A percentile compares a stretch with the other conserved stretches of the same genome.
These are phyloP conservation scores for Diaporthe longicolla DNA, from an alignment of 2,329 filamentous ascomycete genomes.

Conservation along the genomic window DNA sequence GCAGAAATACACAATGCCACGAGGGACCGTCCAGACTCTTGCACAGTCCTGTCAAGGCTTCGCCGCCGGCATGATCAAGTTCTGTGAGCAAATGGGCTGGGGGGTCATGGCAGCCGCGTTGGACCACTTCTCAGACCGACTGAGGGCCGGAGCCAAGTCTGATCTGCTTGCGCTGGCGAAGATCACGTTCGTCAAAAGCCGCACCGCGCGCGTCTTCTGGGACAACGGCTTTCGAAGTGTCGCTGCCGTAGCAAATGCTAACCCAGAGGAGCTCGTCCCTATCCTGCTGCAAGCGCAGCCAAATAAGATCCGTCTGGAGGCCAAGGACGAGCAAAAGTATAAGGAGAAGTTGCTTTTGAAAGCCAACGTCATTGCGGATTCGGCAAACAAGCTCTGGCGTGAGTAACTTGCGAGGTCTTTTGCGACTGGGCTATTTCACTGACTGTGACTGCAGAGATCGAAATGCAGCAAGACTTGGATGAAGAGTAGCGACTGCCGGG, in stretches of 20 bases:
- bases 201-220: constrained; percentile 81
- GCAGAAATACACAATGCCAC: constrained; percentile 77
- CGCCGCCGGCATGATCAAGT: constrained; percentile 83
- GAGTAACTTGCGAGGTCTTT: constrained; percentile 49
- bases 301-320: constrained; percentile 71
- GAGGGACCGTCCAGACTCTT: constrained; percentile 79
- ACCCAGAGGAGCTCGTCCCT: constrained; percentile 76
- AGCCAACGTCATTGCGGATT: constrained; percentile 76
- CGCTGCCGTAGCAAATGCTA: constrained; percentile 77
- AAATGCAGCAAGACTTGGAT: constrained; percentile 66
- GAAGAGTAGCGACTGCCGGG: constrained; percentile 53
- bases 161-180: constrained; percentile 80
- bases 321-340: constrained; percentile 71
- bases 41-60: constrained; percentile 84
- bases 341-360: constrained; percentile 75
- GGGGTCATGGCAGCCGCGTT: constrained; percentile 78
- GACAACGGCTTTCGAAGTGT: constrained; percentile 82
- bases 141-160: constrained; percentile 79
- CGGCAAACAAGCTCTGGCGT: constrained; percentile 80
- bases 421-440: constrained; percentile 40
- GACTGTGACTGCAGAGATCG: constrained; percentile 55
- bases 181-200: constrained; percentile 82
- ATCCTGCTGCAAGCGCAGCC: constrained; percentile 82
- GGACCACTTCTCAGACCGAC: constrained; percentile 81
- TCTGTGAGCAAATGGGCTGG: constrained; percentile 84